Evolutionary conservation across 352 stramenopile species (phyloP).

Genomic region (Globisporangium nagaii): DNA sequence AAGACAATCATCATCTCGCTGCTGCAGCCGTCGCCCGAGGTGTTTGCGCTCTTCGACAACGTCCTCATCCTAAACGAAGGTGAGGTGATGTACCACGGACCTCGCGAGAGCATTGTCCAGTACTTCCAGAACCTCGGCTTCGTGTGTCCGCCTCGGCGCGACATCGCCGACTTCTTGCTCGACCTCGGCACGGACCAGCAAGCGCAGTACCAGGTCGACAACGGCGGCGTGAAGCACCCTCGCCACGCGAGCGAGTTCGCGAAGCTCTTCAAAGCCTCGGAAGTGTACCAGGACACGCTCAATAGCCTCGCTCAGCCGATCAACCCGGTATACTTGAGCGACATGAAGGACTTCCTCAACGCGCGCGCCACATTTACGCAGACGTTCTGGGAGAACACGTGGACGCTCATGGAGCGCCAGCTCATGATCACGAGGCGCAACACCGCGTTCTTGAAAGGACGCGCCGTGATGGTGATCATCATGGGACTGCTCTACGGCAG

Average conservation of each 20-base stretch:
- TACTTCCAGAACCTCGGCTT: constrained; percentile 68
- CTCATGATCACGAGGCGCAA: constrained; percentile 18
- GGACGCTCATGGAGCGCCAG: constrained; percentile 15
- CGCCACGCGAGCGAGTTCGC: constrained; percentile 12
- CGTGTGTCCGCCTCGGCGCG: constrained; percentile 19
- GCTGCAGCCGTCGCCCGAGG: constrained; percentile 82
- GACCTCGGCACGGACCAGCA: constrained; percentile 19
- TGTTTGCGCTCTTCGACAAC: constrained; percentile 87
- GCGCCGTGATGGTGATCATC: constrained; percentile 20
- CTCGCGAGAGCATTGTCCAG: constrained; percentile 36
- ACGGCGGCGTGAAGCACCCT: not conserved
- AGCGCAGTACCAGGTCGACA: constrained; percentile 11
- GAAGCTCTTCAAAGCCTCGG: constrained; percentile 11
- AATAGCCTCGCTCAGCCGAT: not conserved
- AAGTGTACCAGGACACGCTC: constrained; percentile 14
- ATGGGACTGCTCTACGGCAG: constrained; percentile 21
- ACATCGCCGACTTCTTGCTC: constrained; percentile 24
- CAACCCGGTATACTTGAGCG: not conserved
- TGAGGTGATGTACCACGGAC: constrained; percentile 77
- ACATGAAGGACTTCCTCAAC: constrained; percentile 4
- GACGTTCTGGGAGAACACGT: constrained; percentile 10
- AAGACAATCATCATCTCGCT: constrained; percentile 44
- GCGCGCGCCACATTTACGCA: constrained; percentile 11
- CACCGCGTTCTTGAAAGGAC: constrained; percentile 14
- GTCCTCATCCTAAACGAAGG: constrained; percentile 84